Evolutionary conservation across 139 green algal genomes (phyloP), one percentile per base, ranked within the genome.

Genomic region (Chlorella sp.): DNA sequence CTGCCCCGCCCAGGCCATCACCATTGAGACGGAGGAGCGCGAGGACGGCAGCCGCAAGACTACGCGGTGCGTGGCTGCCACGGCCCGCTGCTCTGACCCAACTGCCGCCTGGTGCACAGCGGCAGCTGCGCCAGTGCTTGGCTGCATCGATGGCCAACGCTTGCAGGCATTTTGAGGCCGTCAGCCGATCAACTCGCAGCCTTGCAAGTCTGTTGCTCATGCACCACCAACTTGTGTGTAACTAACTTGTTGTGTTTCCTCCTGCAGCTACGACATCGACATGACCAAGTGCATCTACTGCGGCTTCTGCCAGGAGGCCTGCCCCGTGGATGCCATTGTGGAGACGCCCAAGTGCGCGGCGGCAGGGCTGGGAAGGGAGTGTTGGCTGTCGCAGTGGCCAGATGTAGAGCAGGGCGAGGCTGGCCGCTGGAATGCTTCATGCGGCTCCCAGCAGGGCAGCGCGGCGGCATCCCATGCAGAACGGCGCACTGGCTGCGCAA

Each of bases 271-370:
- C 86, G 97, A 99, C 92, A 98, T 99, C 76, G 97, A 99, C 93
- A 99, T 99, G 97, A 99, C 97, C 76, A 99, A 99, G 95, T 88
- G 81, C 84, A 89, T 91, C 87, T 98, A 98, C 92, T 98, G 95
- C 88, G 96, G 96, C 46, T 88, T 88, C 74, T 95, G 93, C 87
- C 96, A 99, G 89, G 97, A 99, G 91, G 97, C 97, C 0, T 99
- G 97, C 92, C 97, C 97, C 7, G 97, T 99, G 48, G 97, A 99
- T 87, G 97, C 97, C 3, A 97, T 99, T 67, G 96, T 99, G 76
- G 97, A 99, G 89, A 95, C 95, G 0, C 97, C 97, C 58, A 99
- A 99, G 76, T 70, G 76, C 32, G 7, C 13, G 3, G 28, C 32
- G 64, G 7, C 30, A 38, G 30, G 60, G 26, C 1, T 2, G 60